These are phyloP conservation scores for Solanum raphanifolium DNA, from an alignment of 257 asterid genomes.

Conservation along the genomic window DNA sequence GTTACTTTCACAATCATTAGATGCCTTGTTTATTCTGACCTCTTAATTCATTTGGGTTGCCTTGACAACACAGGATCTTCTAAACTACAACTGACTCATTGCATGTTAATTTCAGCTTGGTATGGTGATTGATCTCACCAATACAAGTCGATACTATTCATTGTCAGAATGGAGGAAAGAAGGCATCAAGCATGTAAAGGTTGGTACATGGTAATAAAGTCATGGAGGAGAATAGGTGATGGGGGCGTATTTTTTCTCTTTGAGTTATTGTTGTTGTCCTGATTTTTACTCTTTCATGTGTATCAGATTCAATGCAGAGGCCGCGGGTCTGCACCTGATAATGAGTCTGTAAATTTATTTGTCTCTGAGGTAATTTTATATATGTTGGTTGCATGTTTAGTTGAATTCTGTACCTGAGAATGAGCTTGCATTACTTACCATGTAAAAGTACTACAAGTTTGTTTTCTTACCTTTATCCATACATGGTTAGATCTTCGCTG, in stretches of 20 bases:
- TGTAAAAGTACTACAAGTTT: neutral
- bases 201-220: constrained; percentile 15
- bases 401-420: neutral
- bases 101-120: constrained; percentile 58
- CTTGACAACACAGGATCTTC: neutral
- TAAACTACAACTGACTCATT: neutral
- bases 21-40: neutral
- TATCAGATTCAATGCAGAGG: constrained; percentile 92
- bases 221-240: neutral
- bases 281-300: constrained; percentile 1
- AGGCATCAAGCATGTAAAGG: constrained; percentile 94
- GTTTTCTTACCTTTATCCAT: constrained; percentile 1
- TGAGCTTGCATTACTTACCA: neutral
- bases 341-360: constrained; percentile 74
- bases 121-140: constrained; percentile 94
- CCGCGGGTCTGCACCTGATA: constrained; percentile 95
- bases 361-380: constrained; percentile 63
- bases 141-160: constrained; percentile 78
- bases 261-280: neutral
- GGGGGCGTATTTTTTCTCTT: neutral
- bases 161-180: constrained; percentile 59
- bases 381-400: neutral
- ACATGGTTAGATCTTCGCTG: neutral
- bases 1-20: neutral
- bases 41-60: neutral